Evolutionary conservation across 345 rosid genomes (phyloP).

Genomic region (Xanthoceras sorbifolium): DNA sequence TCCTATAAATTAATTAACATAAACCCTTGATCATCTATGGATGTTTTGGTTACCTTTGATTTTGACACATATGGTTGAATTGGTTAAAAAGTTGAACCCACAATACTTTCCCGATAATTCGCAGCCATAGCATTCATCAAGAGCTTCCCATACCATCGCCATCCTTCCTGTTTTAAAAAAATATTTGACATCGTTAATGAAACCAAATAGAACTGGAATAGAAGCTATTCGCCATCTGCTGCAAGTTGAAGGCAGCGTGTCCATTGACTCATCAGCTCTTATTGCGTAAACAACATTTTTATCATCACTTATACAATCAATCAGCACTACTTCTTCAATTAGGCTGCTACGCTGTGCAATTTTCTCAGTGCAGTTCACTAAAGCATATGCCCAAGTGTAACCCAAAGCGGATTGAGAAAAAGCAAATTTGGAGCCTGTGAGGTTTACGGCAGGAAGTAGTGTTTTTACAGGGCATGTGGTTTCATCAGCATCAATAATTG

Average conservation of each 20-base stretch:
- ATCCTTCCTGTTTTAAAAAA: rapidly evolving
- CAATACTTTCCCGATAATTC: too few species aligned
- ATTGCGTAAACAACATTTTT: background rate
- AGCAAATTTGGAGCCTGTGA: background rate
- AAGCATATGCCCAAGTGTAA: too few species aligned
- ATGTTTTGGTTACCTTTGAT: background rate
- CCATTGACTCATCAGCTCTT: background rate
- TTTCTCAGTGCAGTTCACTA: too few species aligned
- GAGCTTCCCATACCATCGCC: background rate
- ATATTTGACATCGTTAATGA: too few species aligned
- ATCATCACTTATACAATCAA: background rate
- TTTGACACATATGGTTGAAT: too few species aligned
- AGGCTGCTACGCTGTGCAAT: rapidly evolving
- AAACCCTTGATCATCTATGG: too few species aligned
- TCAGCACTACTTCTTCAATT: background rate
- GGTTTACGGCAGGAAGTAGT: too few species aligned
- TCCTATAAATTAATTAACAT: too few species aligned
- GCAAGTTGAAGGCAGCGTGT: background rate
- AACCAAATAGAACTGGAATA: background rate
- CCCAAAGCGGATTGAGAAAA: background rate
- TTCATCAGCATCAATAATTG: too few species aligned
- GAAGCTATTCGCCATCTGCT: background rate
- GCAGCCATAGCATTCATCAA: background rate
- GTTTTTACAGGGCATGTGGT: too few species aligned
- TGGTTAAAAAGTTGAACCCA: too few species aligned